Conservation (phyloP, 495 filamentous ascomycete genomes). For the Penicillium paxilli region DNA sequence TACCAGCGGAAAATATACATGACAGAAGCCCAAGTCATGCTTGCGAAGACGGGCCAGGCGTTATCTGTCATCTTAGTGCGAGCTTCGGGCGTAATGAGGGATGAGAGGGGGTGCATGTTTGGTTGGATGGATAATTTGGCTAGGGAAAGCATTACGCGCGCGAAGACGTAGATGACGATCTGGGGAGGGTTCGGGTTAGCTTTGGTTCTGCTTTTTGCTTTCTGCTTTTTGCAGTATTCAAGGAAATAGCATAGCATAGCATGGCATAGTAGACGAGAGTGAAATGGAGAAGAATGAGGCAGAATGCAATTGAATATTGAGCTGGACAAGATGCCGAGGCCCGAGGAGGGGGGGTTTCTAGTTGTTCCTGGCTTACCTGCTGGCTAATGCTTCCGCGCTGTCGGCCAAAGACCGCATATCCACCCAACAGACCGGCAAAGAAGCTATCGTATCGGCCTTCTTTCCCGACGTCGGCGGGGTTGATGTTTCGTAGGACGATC, state of each 20-base stretch:
- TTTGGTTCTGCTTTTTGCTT: not conserved
- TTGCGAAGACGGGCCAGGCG: slow-evolving; percentile 90
- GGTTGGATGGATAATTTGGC: slow-evolving; percentile 81
- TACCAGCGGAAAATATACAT: slow-evolving; percentile 96
- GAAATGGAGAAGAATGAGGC: not conserved
- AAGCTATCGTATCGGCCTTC: slow-evolving; percentile 78
- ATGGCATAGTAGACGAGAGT: too few relatives aligned
- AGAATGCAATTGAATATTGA: too few relatives aligned
- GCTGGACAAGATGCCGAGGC: too few relatives aligned
- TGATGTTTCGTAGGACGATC: slow-evolving; percentile 65
- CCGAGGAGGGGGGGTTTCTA: not conserved
- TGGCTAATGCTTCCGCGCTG: slow-evolving; percentile 83
- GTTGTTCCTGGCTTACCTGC: too few relatives aligned
- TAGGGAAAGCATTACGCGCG: slow-evolving; percentile 78
- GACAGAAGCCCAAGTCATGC: slow-evolving; percentile 82
- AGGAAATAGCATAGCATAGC: too few relatives aligned
- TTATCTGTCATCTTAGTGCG: slow-evolving; percentile 58
- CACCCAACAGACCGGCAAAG: slow-evolving; percentile 86
- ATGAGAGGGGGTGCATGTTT: slow-evolving; percentile 44
- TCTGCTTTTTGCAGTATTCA: too few relatives aligned
- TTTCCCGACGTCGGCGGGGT: slow-evolving; percentile 58
- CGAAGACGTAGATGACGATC: slow-evolving; percentile 97
- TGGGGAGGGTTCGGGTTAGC: too few relatives aligned
- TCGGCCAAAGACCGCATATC: slow-evolving; percentile 90
- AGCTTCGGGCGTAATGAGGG: slow-evolving; percentile 41